Percentiles rank a stretch among this genome's conserved stretches.
Evolutionary conservation across 176 grass and related monocot genomes (phyloP).

Genomic region (Carex littledalei): DNA sequence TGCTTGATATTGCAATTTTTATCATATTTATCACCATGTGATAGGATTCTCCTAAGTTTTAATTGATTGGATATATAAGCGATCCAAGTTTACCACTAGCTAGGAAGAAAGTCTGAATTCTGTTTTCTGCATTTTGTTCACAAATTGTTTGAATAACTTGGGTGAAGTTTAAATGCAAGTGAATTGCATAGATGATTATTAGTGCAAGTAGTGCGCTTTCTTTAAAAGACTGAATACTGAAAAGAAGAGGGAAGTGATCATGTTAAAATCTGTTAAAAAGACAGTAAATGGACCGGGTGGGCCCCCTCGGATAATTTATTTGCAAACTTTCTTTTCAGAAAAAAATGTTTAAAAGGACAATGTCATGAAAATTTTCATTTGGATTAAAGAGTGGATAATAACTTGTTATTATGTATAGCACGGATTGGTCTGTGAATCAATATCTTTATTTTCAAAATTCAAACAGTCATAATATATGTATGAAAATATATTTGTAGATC

Average conservation of each 20-base stretch:
- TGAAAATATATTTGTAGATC: too few species aligned
- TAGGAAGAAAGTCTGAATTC: neutral
- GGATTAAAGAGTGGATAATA: too few species aligned
- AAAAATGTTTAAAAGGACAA: neutral
- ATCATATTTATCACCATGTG: neutral
- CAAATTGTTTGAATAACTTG: neutral
- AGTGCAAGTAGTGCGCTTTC: neutral
- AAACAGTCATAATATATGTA: too few species aligned
- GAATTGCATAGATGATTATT: neutral
- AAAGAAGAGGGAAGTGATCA: neutral
- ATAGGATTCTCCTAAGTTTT: neutral
- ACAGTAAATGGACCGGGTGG: neutral
- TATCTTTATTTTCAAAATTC: too few species aligned
- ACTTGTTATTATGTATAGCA: too few species aligned
- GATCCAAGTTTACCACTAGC: neutral
- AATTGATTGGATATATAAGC: neutral
- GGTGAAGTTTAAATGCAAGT: neutral
- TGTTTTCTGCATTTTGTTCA: neutral
- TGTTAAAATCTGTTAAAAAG: neutral
- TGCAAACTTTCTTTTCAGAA: neutral
- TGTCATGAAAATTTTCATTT: neutral
- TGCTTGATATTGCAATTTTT: neutral
- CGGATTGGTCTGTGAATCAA: too few species aligned
- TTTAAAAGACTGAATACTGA: neutral
- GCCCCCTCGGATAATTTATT: neutral